phyloP scores from a whole-genome alignment of 1,284 basidiomycete species.

The Taiwanofungus camphoratus region DNA sequence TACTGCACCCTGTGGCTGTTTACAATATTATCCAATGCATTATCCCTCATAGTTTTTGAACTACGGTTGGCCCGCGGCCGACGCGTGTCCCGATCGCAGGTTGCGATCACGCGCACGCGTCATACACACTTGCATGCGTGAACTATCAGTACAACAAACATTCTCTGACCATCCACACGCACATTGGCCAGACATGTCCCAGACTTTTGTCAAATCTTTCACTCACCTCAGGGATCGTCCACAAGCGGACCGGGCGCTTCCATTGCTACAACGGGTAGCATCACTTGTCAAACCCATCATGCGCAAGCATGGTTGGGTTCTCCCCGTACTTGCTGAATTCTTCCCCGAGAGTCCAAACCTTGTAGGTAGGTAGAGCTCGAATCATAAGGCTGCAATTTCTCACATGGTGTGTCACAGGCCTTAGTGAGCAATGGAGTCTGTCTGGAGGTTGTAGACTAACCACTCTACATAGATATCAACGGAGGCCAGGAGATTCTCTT shows the following conservation, averaged over 20 bases:
- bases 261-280: conserved; percentile 67
- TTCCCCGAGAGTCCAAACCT: conserved; percentile 72
- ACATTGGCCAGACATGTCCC: conserved; percentile 34
- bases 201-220: conserved; percentile 55
- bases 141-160: too few species aligned
- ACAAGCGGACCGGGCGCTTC: conserved; percentile 54
- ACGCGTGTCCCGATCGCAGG: too few species aligned
- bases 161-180: too few species aligned
- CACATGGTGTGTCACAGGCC: conserved; percentile 27
- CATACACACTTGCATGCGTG: too few species aligned
- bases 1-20: too few species aligned
- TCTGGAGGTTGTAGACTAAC: conserved; percentile 3
- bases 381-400: background rate
- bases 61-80: too few species aligned
- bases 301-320: conserved; percentile 73
- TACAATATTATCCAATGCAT: too few species aligned
- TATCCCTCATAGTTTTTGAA: too few species aligned
- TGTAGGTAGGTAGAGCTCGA: conserved; percentile 51
- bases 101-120: too few species aligned
- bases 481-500: conserved; percentile 76
- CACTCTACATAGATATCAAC: conserved; percentile 57
- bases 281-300: conserved; percentile 87
- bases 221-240: conserved; percentile 62
- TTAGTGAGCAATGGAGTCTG: conserved; percentile 28
- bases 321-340: conserved; percentile 84